A percentile compares a stretch with the other conserved stretches of the same genome.
These are phyloP conservation scores for Fraxinus platypoda DNA, from an alignment of 305 asterid species.

Conservation along the genomic window DNA sequence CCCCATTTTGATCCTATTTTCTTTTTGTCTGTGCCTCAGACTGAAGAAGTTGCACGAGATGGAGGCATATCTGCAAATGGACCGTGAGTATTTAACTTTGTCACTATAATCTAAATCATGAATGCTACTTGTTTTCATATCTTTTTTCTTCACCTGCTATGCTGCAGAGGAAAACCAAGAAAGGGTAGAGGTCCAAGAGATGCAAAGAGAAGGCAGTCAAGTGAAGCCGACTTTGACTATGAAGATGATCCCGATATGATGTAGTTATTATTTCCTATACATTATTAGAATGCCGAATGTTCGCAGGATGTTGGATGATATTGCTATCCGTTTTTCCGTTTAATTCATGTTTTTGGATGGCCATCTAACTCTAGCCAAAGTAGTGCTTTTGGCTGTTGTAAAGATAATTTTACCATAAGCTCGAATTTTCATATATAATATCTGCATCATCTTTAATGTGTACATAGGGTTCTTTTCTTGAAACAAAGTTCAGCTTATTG, in stretches of 20 bases:
- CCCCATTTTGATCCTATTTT: not conserved
- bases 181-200: slow-evolving; percentile 89
- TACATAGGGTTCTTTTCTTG: too few species aligned
- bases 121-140: not conserved
- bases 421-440: not conserved
- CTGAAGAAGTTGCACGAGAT: slow-evolving; percentile 89
- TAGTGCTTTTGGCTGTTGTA: not conserved
- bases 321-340: not conserved
- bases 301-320: not conserved
- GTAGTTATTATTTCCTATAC: slow-evolving; percentile 31
- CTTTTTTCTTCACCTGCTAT: not conserved
- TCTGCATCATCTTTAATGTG: not conserved
- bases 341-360: not conserved
- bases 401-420: slow-evolving; percentile 5
- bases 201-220: slow-evolving; percentile 84
- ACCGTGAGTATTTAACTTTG: slow-evolving; percentile 57
- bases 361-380: not conserved
- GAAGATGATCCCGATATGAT: slow-evolving; percentile 92
- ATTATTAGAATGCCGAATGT: not conserved
- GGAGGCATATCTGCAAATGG: slow-evolving; percentile 72
- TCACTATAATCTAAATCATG: not conserved
- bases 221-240: slow-evolving; percentile 86
- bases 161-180: slow-evolving; percentile 82
- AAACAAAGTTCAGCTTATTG: not conserved
- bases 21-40: slow-evolving; percentile 53